Evolutionary conservation across 2,329 filamentous ascomycete genomes (phyloP).

Genomic region (Chrysoporthe cubensis): DNA sequence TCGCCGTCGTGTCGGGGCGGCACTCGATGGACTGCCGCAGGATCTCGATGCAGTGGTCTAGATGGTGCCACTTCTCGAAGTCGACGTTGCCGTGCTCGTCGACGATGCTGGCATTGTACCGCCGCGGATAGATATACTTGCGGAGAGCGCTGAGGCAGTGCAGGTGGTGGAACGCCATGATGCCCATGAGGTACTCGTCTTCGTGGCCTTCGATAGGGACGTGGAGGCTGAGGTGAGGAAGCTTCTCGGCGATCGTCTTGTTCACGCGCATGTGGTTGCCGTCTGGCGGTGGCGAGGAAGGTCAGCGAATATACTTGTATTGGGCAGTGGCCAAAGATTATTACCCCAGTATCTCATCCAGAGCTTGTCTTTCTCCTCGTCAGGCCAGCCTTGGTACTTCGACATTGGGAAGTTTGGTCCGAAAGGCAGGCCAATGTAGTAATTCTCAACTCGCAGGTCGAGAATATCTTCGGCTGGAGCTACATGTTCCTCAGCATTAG

Average conservation of each 20-base stretch:
- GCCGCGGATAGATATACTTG: no score
- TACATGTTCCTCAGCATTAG: background rate
- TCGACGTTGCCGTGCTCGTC: no score
- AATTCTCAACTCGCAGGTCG: slow-evolving; percentile 1
- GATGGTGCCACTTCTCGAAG: no score
- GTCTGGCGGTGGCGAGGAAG: background rate
- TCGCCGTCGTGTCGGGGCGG: no score
- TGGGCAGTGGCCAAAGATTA: background rate
- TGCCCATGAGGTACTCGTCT: no score
- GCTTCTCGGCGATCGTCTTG: background rate
- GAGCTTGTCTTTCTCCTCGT: slow-evolving; percentile 8
- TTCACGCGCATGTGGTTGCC: slow-evolving; percentile 9
- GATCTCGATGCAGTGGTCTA: no score
- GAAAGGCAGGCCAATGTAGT: slow-evolving; percentile 4
- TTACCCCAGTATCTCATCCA: slow-evolving; percentile 11
- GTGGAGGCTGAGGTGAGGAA: background rate
- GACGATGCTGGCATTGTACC: no score
- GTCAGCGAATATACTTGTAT: background rate
- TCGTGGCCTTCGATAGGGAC: background rate
- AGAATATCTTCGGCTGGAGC: slow-evolving; percentile 8
- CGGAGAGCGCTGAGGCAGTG: no score
- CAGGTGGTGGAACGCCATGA: no score
- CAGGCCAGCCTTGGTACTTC: slow-evolving; percentile 13
- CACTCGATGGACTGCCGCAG: no score
- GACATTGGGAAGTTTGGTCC: background rate